Base-by-base conservation (phyloP, 345 rosid genomes). In the Capsella bursapastoris region DNA sequence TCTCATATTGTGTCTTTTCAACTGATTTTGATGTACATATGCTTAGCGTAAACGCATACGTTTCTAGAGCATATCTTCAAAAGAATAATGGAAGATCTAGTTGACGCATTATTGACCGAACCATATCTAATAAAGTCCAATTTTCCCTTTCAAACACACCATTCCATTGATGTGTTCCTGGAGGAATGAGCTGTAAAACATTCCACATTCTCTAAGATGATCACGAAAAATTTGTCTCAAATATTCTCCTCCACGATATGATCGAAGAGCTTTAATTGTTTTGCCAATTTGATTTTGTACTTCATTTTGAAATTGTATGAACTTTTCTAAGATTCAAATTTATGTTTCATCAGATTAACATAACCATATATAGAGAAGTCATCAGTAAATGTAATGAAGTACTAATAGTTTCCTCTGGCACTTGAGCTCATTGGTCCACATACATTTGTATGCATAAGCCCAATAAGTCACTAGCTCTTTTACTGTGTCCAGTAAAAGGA, bases 131-230 rank as follows among this genome's bases (percentile, higher is more conserved):
- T 49, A 49, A 16, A 8, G 2, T 49, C 3, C 5, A 5, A 18
- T 49, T 49, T 8, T 5, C 44, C 53, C 43, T 64, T 34, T 53
- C 7, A 13, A 27, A 49, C 1, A 73, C 71, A 64, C 56, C 55
- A 64, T 28, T 73, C 57, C 29, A 53, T n/a, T 64, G 12, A 43
- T 27, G 59, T 55, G 57, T 64, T 22, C 56, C 14, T 9, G 28
- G 29, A 50, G 14, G 7, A 22, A 2, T 8, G 14, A 50, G 7
- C 7, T 52, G 53, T 27, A 25, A 22, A 40, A 44, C 28, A 56
- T 43, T 51, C 7, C 56, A 22, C 6, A 5, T 12, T 51, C 4
- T 10, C 8, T 51, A 2, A 51, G 57, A 51, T 51, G 31, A 51
- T 25, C 32, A 25, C n/a, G 25, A 5, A 51, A 50, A 18, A 9